phyloP scores from a whole-genome alignment of 306 rosid species.

The Glycine tomentella region DNA sequence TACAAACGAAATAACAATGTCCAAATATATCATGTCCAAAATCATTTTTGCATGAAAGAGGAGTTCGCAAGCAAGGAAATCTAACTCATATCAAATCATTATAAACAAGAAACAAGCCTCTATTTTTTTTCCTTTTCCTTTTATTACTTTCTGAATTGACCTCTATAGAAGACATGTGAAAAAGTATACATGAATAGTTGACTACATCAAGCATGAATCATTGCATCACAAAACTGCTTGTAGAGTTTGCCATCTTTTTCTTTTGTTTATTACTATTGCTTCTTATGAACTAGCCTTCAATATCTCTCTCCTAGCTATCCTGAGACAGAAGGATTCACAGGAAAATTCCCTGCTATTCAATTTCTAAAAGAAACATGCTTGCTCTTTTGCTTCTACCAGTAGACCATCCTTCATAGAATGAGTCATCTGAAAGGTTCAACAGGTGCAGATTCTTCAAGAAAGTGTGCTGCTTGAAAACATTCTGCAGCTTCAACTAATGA shows the following conservation, averaged over 20 bases:
- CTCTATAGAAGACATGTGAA: slow-evolving; percentile 13
- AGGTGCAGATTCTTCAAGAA: slow-evolving; percentile 81
- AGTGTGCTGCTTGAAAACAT: slow-evolving; percentile 79
- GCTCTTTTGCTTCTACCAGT: background rate
- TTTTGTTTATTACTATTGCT: slow-evolving; percentile 4
- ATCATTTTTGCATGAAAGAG: background rate
- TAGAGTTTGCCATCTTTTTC: slow-evolving; percentile 17
- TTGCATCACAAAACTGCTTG: slow-evolving; percentile 45
- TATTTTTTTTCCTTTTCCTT: background rate
- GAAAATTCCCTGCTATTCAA: slow-evolving; percentile 28
- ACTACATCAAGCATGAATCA: slow-evolving; percentile 26
- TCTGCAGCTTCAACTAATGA: slow-evolving; percentile 71
- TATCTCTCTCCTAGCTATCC: background rate
- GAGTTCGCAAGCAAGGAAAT: background rate
- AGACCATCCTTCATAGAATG: slow-evolving; percentile 7
- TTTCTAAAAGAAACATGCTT: background rate
- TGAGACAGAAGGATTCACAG: background rate
- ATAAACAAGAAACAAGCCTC: background rate
- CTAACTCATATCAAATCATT: background rate
- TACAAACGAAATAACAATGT: background rate
- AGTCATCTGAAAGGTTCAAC: slow-evolving; percentile 83
- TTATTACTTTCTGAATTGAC: slow-evolving; percentile 26
- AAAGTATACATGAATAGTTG: slow-evolving; percentile 30
- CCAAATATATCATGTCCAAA: background rate
- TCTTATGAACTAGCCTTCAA: slow-evolving; percentile 18